Percentiles rank a stretch among this genome's conserved stretches.
Evolutionary conservation across 768 basidiomycete species (phyloP).

Genomic region (Dendrothele bispora): DNA sequence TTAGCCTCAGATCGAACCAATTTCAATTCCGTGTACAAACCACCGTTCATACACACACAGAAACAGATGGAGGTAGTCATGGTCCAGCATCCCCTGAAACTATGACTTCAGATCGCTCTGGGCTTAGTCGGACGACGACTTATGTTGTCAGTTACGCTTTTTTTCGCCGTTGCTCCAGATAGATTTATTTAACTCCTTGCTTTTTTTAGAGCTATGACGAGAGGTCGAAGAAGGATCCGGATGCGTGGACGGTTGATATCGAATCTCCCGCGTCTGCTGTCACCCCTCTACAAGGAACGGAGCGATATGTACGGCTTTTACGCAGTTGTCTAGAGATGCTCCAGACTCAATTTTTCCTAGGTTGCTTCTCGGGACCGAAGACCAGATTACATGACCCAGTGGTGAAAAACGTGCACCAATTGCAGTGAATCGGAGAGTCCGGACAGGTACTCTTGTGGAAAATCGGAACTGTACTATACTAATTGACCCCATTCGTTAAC

Average conservation of each 20-base stretch:
- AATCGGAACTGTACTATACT: too few relatives aligned
- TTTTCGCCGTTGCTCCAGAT: too few relatives aligned
- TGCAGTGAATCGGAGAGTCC: too few relatives aligned
- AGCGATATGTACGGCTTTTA: background rate
- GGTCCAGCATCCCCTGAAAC: background rate
- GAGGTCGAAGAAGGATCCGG: background rate
- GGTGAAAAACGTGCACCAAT: too few relatives aligned
- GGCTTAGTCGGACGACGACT: too few relatives aligned
- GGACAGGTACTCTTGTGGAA: too few relatives aligned
- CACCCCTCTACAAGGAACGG: background rate
- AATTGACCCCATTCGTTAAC: too few relatives aligned
- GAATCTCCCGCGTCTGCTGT: background rate
- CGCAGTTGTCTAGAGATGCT: background rate
- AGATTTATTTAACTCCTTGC: background rate
- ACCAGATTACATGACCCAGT: constrained; percentile 3
- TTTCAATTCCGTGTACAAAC: constrained; percentile 5
- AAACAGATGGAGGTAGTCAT: background rate
- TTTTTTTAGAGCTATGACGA: background rate
- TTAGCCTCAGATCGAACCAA: background rate
- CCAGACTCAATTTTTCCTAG: background rate
- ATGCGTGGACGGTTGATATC: background rate
- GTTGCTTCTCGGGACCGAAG: background rate
- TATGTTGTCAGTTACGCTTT: too few relatives aligned
- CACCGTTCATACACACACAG: background rate
- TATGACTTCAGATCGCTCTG: background rate